phyloP scores from a whole-genome alignment of 306 rosid genomes.

The Prunus campanulata region DNA sequence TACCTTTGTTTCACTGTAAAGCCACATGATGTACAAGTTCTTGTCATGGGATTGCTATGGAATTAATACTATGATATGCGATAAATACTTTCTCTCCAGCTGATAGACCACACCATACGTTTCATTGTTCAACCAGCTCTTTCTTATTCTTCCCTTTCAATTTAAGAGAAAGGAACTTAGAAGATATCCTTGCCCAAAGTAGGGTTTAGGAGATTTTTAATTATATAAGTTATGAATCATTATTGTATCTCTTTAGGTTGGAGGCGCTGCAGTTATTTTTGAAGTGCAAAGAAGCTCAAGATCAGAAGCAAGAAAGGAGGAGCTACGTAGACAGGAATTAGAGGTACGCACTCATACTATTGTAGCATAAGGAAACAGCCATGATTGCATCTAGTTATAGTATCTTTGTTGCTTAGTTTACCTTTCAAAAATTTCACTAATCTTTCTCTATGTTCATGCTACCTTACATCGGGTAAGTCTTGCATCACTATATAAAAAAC shows the following conservation, averaged over 20 bases:
- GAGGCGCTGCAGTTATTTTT: slow-evolving; percentile 43
- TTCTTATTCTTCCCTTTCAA: neutral
- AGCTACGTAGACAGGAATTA: slow-evolving; percentile 37
- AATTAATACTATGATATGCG: neutral
- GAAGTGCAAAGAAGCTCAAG: slow-evolving; percentile 55
- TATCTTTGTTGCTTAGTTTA: no score
- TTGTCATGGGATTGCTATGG: no score
- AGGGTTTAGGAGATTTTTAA: neutral
- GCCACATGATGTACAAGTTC: no score
- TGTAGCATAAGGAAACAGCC: neutral
- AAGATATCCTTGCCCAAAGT: neutral
- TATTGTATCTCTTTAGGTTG: slow-evolving; percentile 32
- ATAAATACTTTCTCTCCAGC: neutral
- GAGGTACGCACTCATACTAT: slow-evolving; percentile 27
- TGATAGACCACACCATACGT: neutral
- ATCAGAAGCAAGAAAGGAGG: slow-evolving; percentile 59
- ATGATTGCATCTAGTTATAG: neutral
- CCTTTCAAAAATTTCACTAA: no score
- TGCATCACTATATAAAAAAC: no score
- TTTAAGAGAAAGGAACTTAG: neutral
- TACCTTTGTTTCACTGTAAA: no score
- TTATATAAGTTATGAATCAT: neutral
- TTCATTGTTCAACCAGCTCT: neutral
- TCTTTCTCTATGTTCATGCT: no score
- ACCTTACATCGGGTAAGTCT: no score